phyloP scores from a whole-genome alignment of 1,284 basidiomycete genomes.

The Sutorius eximius region DNA sequence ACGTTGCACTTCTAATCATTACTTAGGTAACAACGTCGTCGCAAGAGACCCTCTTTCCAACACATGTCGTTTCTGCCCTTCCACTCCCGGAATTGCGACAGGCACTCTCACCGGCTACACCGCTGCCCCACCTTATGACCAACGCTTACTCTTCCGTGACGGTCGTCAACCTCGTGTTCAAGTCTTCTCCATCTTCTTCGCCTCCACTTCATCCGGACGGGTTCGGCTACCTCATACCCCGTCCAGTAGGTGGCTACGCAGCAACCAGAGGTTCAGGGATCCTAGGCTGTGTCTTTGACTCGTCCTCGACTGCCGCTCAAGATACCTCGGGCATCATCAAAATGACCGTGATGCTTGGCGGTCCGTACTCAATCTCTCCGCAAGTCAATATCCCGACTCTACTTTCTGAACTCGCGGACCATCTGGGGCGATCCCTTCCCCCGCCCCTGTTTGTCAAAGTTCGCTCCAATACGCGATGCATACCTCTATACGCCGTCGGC shows the following conservation, averaged over 20 bases:
- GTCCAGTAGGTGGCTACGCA: constrained; percentile 55
- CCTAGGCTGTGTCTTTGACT: constrained; percentile 85
- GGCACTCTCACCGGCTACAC: constrained; percentile 44
- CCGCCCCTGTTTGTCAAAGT: constrained; percentile 58
- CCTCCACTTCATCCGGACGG: constrained; percentile 71
- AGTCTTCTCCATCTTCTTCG: constrained; percentile 41
- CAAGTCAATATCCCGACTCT: constrained; percentile 32
- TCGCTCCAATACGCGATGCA: constrained; percentile 69
- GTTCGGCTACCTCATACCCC: constrained; percentile 93
- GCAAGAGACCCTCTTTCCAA: constrained; percentile 42
- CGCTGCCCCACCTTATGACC: constrained; percentile 48
- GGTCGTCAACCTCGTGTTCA: constrained; percentile 76
- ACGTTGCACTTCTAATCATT: constrained; percentile 10
- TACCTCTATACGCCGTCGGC: constrained; percentile 79
- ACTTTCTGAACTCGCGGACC: constrained; percentile 44
- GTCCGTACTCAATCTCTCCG: constrained; percentile 46
- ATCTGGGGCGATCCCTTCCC: constrained; percentile 55
- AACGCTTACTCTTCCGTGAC: constrained; percentile 68
- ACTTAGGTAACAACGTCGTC: constrained; percentile 45
- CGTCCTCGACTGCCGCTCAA: constrained; percentile 68
- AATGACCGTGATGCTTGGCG: constrained; percentile 91
- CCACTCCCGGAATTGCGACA: constrained; percentile 67
- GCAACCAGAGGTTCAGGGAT: constrained; percentile 50
- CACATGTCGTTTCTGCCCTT: constrained; percentile 68
- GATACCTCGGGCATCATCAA: constrained; percentile 59